Percentiles rank a stretch among this genome's conserved stretches.
Conservation (phyloP, 176 grass and related monocot species). For the Oryza rufipogon region DNA sequence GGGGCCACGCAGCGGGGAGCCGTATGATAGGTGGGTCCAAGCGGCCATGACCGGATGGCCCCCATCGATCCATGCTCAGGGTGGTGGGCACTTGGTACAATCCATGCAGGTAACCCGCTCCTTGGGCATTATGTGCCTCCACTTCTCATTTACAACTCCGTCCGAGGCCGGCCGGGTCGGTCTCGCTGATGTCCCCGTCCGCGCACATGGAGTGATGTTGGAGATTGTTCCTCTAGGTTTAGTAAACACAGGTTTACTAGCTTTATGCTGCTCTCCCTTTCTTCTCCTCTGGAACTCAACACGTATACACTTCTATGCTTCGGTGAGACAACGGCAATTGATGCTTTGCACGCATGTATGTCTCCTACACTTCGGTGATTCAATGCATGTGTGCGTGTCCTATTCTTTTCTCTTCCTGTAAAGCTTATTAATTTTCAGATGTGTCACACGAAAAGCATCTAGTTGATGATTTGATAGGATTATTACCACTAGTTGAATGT, state of each 20-base stretch:
- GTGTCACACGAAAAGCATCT: conserved; percentile 6
- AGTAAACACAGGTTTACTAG: background rate
- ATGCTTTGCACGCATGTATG: conserved; percentile 30
- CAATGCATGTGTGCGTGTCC: background rate
- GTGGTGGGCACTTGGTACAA: conserved; percentile 31
- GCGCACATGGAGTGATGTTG: conserved; percentile 53
- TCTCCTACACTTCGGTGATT: background rate
- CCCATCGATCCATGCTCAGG: background rate
- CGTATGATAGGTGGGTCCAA: conserved; percentile 29
- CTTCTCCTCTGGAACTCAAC: background rate
- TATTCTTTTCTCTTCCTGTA: background rate
- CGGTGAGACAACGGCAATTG: background rate
- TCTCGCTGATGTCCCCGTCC: conserved; percentile 51
- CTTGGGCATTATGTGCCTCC: conserved; percentile 48
- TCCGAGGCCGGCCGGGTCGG: background rate
- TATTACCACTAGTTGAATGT: background rate
- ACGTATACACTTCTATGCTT: background rate
- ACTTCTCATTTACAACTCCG: conserved; percentile 22
- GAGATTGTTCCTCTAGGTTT: conserved; percentile 35
- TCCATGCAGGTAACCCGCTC: conserved; percentile 53
- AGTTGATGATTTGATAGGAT: background rate
- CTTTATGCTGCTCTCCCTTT: conserved; percentile 24
- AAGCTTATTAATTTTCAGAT: background rate
- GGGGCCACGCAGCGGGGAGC: background rate
- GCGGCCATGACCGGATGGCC: conserved; percentile 28